Evolutionary conservation across 257 asterid genomes (phyloP).

Genomic region (Voacanga thouarsii): DNA sequence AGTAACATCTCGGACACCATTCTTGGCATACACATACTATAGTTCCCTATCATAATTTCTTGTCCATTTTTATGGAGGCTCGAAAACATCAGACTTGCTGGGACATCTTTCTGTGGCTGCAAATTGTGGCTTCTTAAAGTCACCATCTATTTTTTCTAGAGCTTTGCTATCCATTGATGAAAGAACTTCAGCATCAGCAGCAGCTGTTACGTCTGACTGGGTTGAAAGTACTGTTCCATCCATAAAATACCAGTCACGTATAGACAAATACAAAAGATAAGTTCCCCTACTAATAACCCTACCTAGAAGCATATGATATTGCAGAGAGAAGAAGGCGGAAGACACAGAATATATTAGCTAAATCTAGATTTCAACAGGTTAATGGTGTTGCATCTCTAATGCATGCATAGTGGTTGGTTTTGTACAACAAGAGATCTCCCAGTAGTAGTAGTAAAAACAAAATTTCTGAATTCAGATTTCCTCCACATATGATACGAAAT

Average conservation of each 20-base stretch:
- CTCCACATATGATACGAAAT: not conserved
- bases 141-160: constrained; percentile 38
- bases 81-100: constrained; percentile 50
- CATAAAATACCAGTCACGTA: not conserved
- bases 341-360: not conserved
- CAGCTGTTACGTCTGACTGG: constrained; percentile 32
- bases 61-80: constrained; percentile 40
- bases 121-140: constrained; percentile 34
- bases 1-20: too few relatives aligned
- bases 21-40: too few relatives aligned
- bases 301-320: not conserved
- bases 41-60: too few relatives aligned
- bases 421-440: not conserved
- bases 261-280: not conserved
- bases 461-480: not conserved
- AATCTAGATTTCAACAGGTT: not conserved
- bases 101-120: constrained; percentile 26
- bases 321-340: not conserved
- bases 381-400: not conserved
- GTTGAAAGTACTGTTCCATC: constrained; percentile 33
- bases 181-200: constrained; percentile 22
- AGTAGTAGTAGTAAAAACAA: not conserved
- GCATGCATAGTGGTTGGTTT: not conserved
- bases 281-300: not conserved
- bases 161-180: constrained; percentile 20